A percentile compares a stretch with the other conserved stretches of the same genome.
These are phyloP conservation scores for Zasmidium cellare DNA, from an alignment of 2,329 filamentous ascomycete species.

Conservation along the genomic window DNA sequence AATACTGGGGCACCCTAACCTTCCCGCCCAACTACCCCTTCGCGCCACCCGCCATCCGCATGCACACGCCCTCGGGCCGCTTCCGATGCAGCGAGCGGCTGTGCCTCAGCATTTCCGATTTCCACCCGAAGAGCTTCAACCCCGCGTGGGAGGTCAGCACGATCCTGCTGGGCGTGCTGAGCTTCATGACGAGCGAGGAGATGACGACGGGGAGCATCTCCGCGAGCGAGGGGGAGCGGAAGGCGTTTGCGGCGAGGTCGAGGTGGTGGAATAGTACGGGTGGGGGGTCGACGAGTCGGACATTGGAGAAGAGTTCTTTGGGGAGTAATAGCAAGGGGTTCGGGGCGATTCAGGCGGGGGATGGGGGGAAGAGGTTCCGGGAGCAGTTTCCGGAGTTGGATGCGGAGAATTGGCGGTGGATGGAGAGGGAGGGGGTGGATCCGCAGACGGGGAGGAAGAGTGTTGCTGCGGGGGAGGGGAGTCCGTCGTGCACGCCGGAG, in stretches of 20 bases:
- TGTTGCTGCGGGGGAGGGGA: slow-evolving; percentile 6
- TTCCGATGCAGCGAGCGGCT: slow-evolving; percentile 91
- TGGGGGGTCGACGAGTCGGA: slow-evolving; percentile 66
- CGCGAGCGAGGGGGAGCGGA: slow-evolving; percentile 73
- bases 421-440: slow-evolving; percentile 80
- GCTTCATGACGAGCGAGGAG: slow-evolving; percentile 98
- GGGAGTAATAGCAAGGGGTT: slow-evolving; percentile 63
- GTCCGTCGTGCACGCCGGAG: slow-evolving; percentile 60
- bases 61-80: slow-evolving; percentile 95
- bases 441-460: slow-evolving; percentile 63
- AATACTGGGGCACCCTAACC: slow-evolving; percentile 96
- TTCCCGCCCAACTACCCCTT: slow-evolving; percentile 98
- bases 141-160: slow-evolving; percentile 98
- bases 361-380: slow-evolving; percentile 87
- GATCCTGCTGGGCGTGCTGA: slow-evolving; percentile 88
- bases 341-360: slow-evolving; percentile 78
- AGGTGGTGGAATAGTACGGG: slow-evolving; percentile 98
- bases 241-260: slow-evolving; percentile 72
- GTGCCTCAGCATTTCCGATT: slow-evolving; percentile 94
- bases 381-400: slow-evolving; percentile 89
- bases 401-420: slow-evolving; percentile 87
- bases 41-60: slow-evolving; percentile 93
- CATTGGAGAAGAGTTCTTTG: slow-evolving; percentile 37
- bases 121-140: slow-evolving; percentile 97
- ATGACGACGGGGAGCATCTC: slow-evolving; percentile 94